Evolutionary conservation across 768 basidiomycete species (phyloP), one percentile per base, ranked within the genome.

Genomic region (Phaeotremella skinneri): DNA sequence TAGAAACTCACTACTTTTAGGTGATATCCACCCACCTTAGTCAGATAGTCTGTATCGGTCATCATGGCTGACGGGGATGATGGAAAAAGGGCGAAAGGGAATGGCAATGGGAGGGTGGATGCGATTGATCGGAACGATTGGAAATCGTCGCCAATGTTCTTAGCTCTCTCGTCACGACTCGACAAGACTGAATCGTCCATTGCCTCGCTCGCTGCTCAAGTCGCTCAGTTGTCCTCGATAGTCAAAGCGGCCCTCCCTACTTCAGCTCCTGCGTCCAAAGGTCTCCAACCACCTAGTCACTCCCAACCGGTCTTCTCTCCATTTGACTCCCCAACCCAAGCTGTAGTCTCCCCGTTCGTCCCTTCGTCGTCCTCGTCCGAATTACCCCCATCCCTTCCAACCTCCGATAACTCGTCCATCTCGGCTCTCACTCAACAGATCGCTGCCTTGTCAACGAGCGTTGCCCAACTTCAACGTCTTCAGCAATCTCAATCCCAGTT

Each of bases 381-480:
- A 6, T n/a, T 11, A 37, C 34, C 47, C 16, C 20, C 41, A 11
- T 37, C 52, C n/a, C 29, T 7, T 11, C 20, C 34, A 23, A 32
- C 13, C 7, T 49, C 49, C 16, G 48, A 60, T 21, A 55, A 55
- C n/a, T n/a, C 54, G 16, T 45, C 48, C 20, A 58, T 77, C 13
- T 39, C 67, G 11, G 66, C 62, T 41, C 59, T 77, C 1, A 67
- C 70, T 7, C 66, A 69, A 21, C 76, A 77, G 59, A 71, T 77
- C 31, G 56, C 73, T 1, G 74, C 74, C 1, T 56, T 77, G 0
- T 74, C 72, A 11, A 64, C 76, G 17, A 66, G 63, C 21, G 74
- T 77, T 2, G 71, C 74, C n/a, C 76, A 77, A 55, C 52, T 77
- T n/a, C 76, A 77, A 45, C 52, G 71, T n/a, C 56, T 77, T 34